Conservation (phyloP, 352 stramenopile species). For the Phytophthora hybrid region DNA sequence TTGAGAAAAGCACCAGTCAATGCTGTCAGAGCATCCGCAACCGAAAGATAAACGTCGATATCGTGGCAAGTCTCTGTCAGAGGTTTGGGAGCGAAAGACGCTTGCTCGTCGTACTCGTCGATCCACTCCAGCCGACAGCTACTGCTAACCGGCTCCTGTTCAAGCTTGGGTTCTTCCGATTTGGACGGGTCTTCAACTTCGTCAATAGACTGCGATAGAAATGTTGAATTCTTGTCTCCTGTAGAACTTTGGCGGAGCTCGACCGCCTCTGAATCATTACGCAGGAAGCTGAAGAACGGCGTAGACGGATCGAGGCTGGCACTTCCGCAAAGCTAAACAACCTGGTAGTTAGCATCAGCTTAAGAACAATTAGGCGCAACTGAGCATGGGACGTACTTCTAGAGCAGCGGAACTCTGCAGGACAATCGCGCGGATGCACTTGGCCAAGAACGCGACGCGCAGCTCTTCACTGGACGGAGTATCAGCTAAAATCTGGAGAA, state of each 20-base stretch:
- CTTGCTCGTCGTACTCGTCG: conserved; percentile 50
- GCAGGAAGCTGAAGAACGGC: conserved; percentile 46
- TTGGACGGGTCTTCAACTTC: conserved; percentile 16
- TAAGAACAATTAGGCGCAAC: not conserved
- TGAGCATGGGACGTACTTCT: conserved; percentile 40
- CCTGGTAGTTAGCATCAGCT: not conserved
- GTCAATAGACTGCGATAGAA: conserved; percentile 14
- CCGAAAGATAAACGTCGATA: conserved; percentile 51
- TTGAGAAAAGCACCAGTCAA: conserved; percentile 45
- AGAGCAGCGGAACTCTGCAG: conserved; percentile 44
- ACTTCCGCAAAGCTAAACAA: conserved; percentile 41
- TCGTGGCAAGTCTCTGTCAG: conserved; percentile 45
- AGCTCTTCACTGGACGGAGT: conserved; percentile 31
- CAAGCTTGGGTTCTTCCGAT: not conserved
- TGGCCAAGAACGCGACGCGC: conserved; percentile 55
- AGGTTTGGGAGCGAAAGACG: conserved; percentile 35
- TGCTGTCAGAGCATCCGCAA: conserved; percentile 39
- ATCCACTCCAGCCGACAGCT: conserved; percentile 63
- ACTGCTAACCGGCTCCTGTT: conserved; percentile 6
- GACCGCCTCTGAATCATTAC: not conserved
- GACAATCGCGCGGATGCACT: conserved; percentile 52
- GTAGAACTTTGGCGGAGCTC: conserved; percentile 12
- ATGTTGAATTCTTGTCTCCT: conserved; percentile 1
- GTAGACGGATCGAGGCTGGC: conserved; percentile 40
- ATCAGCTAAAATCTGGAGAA: conserved; percentile 48